phyloP scores from a whole-genome alignment of 306 rosid species.

The Fagus sylvatica region DNA sequence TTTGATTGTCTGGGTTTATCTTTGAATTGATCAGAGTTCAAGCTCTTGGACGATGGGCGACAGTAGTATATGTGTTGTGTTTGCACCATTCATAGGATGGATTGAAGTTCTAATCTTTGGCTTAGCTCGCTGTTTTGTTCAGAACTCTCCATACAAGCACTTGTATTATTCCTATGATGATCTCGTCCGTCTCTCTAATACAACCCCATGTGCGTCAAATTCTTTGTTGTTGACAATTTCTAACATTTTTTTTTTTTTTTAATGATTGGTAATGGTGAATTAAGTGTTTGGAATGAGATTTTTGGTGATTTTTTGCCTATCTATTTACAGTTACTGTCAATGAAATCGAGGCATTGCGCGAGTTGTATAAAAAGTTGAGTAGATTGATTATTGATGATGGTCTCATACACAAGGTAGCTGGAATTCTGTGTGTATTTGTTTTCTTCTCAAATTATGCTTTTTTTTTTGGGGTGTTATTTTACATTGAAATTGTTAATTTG shows the following conservation, averaged over 20 bases:
- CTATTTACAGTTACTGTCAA: constrained; percentile 55
- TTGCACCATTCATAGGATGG: constrained; percentile 44
- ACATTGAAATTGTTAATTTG: background rate
- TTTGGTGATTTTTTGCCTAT: background rate
- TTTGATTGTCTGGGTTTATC: background rate
- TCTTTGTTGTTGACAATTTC: too few species aligned
- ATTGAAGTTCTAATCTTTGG: constrained; percentile 37
- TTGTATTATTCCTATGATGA: constrained; percentile 29
- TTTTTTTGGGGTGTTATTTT: background rate
- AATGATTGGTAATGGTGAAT: background rate
- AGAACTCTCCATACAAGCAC: constrained; percentile 8
- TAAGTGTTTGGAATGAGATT: background rate
- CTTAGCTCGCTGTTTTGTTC: constrained; percentile 49
- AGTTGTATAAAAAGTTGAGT: constrained; percentile 67
- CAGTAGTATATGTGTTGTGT: constrained; percentile 40
- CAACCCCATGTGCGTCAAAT: constrained; percentile 54
- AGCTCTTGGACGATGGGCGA: constrained; percentile 43
- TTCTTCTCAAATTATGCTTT: background rate
- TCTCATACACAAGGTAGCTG: constrained; percentile 65
- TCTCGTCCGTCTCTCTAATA: constrained; percentile 48
- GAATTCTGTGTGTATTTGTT: background rate
- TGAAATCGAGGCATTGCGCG: constrained; percentile 73
- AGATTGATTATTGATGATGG: constrained; percentile 64
- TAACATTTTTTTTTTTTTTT: background rate
- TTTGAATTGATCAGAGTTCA: constrained; percentile 30